These are phyloP conservation scores for Ogataea nonfermentans DNA, from an alignment of 805 yeast genomes.

Conservation along the genomic window DNA sequence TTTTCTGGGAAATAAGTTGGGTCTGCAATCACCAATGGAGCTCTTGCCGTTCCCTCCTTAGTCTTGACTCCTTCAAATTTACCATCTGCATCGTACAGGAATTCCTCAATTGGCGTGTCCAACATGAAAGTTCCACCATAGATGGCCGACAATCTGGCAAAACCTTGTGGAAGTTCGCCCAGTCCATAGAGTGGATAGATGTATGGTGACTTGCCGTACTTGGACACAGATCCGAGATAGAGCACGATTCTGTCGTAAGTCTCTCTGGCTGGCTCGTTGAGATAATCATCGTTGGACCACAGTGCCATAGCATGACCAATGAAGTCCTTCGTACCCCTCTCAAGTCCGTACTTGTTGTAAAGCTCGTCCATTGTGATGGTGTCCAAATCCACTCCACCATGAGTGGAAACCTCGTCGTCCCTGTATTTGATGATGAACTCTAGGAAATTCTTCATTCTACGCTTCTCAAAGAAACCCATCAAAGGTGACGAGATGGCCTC, in stretches of 20 bases:
- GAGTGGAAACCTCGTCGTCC: slow-evolving; percentile 77
- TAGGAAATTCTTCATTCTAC: slow-evolving; percentile 88
- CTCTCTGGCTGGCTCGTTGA: slow-evolving; percentile 87
- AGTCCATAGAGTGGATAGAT: slow-evolving; percentile 94
- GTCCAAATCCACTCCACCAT: slow-evolving; percentile 83
- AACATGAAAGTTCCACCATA: slow-evolving; percentile 99
- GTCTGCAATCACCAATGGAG: slow-evolving; percentile 93
- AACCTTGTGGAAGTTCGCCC: slow-evolving; percentile 99
- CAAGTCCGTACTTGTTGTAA: slow-evolving; percentile 84
- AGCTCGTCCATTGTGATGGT: slow-evolving; percentile 88
- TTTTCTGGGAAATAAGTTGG: slow-evolving; percentile 94
- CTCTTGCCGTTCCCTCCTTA: slow-evolving; percentile 87
- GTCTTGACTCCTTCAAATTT: slow-evolving; percentile 85
- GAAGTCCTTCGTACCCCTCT: slow-evolving; percentile 90
- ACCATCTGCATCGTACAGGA: slow-evolving; percentile 67
- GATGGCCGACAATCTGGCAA: slow-evolving; percentile 93
- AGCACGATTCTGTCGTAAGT: slow-evolving; percentile 82
- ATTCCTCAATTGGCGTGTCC: slow-evolving; percentile 92
- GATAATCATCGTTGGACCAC: slow-evolving; percentile 88
- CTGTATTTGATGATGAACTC: slow-evolving; percentile 82
- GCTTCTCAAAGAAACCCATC: slow-evolving; percentile 95
- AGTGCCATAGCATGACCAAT: slow-evolving; percentile 99
- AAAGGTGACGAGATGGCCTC: slow-evolving; percentile 91
- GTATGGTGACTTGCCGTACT: slow-evolving; percentile 95
- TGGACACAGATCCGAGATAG: slow-evolving; percentile 86